A percentile compares a stretch with the other conserved stretches of the same genome.
phyloP scores from a whole-genome alignment of 208 protist genomes.

The Jaenimonas drosophilae region DNA sequence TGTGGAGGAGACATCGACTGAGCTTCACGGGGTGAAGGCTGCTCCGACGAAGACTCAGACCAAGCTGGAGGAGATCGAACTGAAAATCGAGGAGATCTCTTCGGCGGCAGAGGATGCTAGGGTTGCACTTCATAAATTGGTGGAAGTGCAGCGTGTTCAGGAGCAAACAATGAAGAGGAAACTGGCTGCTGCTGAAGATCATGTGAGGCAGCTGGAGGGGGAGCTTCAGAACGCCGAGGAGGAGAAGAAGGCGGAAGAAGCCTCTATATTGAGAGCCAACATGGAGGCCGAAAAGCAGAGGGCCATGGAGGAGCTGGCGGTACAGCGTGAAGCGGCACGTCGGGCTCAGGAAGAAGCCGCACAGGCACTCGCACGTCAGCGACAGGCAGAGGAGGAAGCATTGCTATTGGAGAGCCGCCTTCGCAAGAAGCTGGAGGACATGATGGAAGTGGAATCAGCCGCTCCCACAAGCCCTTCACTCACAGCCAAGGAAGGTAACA shows the following conservation, averaged over 20 bases:
- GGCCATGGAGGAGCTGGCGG: slow-evolving; percentile 28
- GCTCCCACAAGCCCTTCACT: background rate
- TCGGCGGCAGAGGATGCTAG: too few species aligned
- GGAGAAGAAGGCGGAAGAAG: slow-evolving; percentile 4
- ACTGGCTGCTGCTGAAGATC: slow-evolving; percentile 3
- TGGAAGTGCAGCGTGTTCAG: too few species aligned
- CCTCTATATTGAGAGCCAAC: slow-evolving; percentile 3
- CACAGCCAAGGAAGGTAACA: background rate
- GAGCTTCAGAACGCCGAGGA: slow-evolving; percentile 1
- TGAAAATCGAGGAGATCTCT: too few species aligned
- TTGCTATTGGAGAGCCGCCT: slow-evolving; percentile 52
- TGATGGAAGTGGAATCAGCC: slow-evolving; percentile 15
- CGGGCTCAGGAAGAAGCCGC: slow-evolving; percentile 49
- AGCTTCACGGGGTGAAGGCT: too few species aligned
- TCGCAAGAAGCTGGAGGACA: slow-evolving; percentile 39
- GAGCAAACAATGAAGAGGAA: too few species aligned
- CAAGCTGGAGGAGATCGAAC: too few species aligned
- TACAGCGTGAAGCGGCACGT: slow-evolving; percentile 44
- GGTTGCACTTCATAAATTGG: too few species aligned
- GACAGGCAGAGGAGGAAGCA: slow-evolving; percentile 43
- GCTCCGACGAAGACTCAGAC: too few species aligned
- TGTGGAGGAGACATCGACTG: too few species aligned
- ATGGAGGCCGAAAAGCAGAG: slow-evolving; percentile 4
- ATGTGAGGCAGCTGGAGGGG: slow-evolving; percentile 3
- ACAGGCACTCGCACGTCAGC: slow-evolving; percentile 44